Conservation (phyloP, 2,329 filamentous ascomycete genomes). For the Ascochyta fabae region DNA sequence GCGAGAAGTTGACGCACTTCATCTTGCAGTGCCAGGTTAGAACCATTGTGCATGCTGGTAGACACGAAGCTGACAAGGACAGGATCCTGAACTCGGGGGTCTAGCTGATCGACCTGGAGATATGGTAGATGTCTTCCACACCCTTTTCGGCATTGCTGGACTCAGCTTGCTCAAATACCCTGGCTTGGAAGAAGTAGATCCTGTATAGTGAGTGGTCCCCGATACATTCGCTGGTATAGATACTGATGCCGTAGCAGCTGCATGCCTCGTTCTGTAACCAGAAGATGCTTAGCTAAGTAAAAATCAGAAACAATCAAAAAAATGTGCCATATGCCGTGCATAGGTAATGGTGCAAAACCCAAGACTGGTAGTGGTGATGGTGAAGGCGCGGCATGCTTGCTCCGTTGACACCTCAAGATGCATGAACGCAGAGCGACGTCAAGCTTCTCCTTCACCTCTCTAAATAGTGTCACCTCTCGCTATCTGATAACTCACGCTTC, state of each 20-base stretch:
- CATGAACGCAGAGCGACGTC: neutral
- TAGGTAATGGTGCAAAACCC: neutral
- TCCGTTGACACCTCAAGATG: neutral
- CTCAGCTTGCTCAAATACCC: slow-evolving; percentile 82
- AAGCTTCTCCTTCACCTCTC: neutral
- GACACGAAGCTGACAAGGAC: slow-evolving; percentile 17
- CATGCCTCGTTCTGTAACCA: slow-evolving; percentile 50
- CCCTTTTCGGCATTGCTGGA: slow-evolving; percentile 85
- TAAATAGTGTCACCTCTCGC: slow-evolving; percentile 58
- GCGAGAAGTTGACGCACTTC: slow-evolving; percentile 76
- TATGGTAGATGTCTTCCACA: slow-evolving; percentile 98
- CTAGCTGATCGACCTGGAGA: slow-evolving; percentile 90
- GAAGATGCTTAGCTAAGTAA: slow-evolving; percentile 42
- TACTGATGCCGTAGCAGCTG: slow-evolving; percentile 38
- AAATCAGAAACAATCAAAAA: neutral
- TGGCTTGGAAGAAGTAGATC: slow-evolving; percentile 80
- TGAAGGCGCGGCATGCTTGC: neutral
- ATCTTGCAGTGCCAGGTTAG: slow-evolving; percentile 81
- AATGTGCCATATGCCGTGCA: neutral
- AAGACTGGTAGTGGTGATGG: neutral
- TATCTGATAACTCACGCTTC: slow-evolving; percentile 72
- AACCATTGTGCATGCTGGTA: neutral
- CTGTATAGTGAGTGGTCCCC: slow-evolving; percentile 72
- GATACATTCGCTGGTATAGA: neutral
- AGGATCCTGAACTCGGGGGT: slow-evolving; percentile 81